Base-by-base conservation (phyloP, 176 grass and related monocot genomes). In the Pharus latifolius region DNA sequence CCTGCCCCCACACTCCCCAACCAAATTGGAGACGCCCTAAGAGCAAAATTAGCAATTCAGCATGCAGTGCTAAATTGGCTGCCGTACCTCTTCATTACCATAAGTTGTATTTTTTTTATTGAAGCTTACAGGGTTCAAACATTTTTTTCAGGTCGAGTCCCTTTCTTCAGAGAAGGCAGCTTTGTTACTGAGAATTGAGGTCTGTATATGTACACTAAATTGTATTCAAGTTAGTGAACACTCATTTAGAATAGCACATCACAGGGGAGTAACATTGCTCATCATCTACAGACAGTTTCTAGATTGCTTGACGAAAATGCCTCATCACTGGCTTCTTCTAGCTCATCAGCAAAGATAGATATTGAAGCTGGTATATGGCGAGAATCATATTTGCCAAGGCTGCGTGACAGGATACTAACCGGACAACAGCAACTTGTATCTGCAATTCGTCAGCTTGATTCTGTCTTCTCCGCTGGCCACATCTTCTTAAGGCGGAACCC, bases 131-230 rank as follows among this genome's bases (percentile, higher is more conserved):
- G 34, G 32, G 25, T 66, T 65, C 5, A 44, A 75, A 31, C 9
- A 7, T 68, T 63, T n/a, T 55, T 30, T 62, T 50, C 51, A 94
- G 90, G 90, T 89, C n/a, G 86, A 94, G 75, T 81, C 90, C 15
- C 86, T 94, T 28, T 89, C 90, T 65, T 94, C 86, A 73, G 90
- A 94, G 72, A 94, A 94, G 83, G 83, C 90, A 70, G 81, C 90
- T 65, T 75, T 89, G 63, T 75, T 70, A 33, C 51, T 94, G 65
- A 79, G 90, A 94, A 94, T 81, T 9, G 90, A 94, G 90, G 90
- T 94, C 10, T 43, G 54, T 33, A 10, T 34, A 12, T 71, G 6
- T 57, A 54, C 6, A 44, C 8, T 16, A 27, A n/a, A 15, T 1
- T 15, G 16, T 20, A n/a, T 72, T 35, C 12, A 35, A 56, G 1